These are phyloP conservation scores for Solanum sitiens DNA, from an alignment of 257 asterid species.

Conservation along the genomic window DNA sequence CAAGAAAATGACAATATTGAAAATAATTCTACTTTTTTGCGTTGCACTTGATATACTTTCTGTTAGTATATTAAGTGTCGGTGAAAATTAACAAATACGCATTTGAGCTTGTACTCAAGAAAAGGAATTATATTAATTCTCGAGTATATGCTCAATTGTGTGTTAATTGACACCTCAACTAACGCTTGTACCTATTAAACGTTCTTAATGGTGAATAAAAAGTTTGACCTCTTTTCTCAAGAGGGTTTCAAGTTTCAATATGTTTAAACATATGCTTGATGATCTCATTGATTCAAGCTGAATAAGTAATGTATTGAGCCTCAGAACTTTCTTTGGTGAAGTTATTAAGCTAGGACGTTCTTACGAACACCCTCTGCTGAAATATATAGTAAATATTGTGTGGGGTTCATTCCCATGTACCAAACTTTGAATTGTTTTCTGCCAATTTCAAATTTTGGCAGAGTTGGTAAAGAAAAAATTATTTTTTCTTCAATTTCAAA, in stretches of 20 bases:
- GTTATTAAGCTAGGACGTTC: background rate
- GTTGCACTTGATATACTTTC: background rate
- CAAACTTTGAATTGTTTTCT: too few species aligned
- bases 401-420: too few species aligned
- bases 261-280: background rate
- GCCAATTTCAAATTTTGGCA: too few species aligned
- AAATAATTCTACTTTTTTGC: background rate
- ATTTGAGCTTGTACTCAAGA: background rate
- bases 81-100: background rate
- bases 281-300: background rate
- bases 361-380: too few species aligned
- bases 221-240: background rate
- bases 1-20: background rate
- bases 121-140: background rate
- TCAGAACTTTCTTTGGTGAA: background rate
- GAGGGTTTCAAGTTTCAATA: background rate
- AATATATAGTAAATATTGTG: too few species aligned
- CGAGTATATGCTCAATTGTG: background rate
- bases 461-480: too few species aligned
- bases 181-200: background rate
- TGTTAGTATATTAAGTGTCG: background rate
- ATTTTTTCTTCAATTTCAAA: too few species aligned
- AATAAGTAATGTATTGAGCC: background rate
- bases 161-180: background rate
- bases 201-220: background rate